phyloP scores from a whole-genome alignment of 179 eudicot species.

The Camellia oleifera region DNA sequence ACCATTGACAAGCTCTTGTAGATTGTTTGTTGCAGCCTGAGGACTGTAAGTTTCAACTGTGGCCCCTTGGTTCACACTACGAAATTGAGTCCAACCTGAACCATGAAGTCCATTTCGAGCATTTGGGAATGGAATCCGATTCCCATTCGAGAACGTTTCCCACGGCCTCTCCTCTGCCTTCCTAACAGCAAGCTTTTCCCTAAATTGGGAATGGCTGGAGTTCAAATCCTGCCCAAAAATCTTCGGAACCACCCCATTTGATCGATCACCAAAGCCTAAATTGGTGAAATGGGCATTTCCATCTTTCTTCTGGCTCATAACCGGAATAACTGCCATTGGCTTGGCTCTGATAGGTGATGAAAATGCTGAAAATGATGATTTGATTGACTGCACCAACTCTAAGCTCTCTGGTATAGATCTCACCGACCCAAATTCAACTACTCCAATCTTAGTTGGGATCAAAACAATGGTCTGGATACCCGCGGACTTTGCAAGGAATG shows the following conservation, averaged over 20 bases:
- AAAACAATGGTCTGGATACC: conserved; percentile 59
- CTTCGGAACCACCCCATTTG: conserved; percentile 35
- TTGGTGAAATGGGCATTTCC: conserved; percentile 23
- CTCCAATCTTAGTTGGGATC: conserved; percentile 83
- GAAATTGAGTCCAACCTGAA: conserved; percentile 41
- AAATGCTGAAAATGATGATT: conserved; percentile 38
- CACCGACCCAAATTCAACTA: conserved; percentile 84
- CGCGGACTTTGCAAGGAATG: conserved; percentile 15
- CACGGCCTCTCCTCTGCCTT: conserved; percentile 60
- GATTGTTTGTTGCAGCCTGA: conserved; percentile 33
- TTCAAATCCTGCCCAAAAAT: conserved; percentile 75
- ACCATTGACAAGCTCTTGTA: conserved; percentile 30
- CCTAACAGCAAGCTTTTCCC: conserved; percentile 74
- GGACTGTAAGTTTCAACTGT: conserved; percentile 35
- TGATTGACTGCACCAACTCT: conserved; percentile 56
- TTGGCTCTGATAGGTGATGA: conserved; percentile 10
- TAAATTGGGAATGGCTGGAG: conserved; percentile 35
- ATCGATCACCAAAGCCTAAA: conserved; percentile 27
- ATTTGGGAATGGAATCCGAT: conserved; percentile 36
- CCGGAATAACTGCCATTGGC: conserved; percentile 19
- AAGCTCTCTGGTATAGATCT: conserved; percentile 50
- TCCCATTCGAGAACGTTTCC: conserved; percentile 48
- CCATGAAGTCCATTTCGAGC: conserved; percentile 45
- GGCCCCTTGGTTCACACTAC: conserved; percentile 36
- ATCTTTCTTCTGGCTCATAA: conserved; percentile 31